phyloP scores from a whole-genome alignment of 345 rosid genomes.

The Populus nigra region DNA sequence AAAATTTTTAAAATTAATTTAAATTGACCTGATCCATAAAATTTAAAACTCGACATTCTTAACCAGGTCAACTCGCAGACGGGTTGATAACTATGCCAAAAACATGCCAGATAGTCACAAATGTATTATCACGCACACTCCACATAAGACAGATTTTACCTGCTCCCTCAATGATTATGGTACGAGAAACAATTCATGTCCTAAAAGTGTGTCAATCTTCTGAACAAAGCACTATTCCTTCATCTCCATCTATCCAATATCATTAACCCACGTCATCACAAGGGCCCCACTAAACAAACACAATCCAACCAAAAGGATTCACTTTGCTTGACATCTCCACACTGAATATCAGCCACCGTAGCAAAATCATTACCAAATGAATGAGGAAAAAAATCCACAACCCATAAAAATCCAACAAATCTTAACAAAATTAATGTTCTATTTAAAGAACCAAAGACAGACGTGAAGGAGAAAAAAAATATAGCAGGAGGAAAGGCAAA shows the following conservation, averaged over 20 bases:
- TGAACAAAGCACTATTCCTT: background rate
- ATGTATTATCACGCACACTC: background rate
- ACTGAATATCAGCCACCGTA: no score
- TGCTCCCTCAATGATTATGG: background rate
- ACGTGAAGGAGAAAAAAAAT: background rate
- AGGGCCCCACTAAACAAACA: background rate
- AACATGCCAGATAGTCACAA: background rate
- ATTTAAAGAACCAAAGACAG: background rate
- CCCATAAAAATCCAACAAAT: conserved; percentile 1
- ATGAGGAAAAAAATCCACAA: background rate
- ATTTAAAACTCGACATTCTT: no score
- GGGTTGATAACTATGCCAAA: no score
- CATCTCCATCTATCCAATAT: background rate
- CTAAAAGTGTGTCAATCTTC: no score
- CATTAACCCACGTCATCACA: background rate
- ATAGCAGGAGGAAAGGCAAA: no score
- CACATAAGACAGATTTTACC: background rate
- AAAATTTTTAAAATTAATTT: no score
- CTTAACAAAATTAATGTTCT: background rate
- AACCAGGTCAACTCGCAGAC: no score
- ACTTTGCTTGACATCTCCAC: no score
- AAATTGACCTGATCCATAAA: no score
- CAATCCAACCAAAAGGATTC: no score
- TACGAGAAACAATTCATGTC: background rate
- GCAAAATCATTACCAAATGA: background rate